Evolutionary conservation across 208 protist genomes (phyloP).

Genomic region (Leishmania aethiopica): DNA sequence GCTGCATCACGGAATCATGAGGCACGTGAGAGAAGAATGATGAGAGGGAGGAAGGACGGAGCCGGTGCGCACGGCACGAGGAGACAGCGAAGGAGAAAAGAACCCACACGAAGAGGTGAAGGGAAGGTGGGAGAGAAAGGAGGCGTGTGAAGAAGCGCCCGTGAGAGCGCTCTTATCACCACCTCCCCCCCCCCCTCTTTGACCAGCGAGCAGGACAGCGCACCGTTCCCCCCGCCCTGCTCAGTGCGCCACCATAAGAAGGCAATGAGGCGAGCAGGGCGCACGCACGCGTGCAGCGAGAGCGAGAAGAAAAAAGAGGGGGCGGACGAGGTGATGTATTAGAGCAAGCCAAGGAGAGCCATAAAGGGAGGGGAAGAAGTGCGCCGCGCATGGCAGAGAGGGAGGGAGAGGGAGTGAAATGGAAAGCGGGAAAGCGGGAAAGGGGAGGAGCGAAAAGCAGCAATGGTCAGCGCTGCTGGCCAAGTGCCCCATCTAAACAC

Average conservation of each 20-base stretch:
- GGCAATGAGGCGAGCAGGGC: background rate
- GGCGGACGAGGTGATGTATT: background rate
- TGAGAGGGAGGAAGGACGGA: background rate
- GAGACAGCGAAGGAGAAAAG: background rate
- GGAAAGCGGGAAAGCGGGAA: background rate
- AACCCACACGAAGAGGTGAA: background rate
- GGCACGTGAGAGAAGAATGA: background rate
- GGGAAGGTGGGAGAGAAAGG: background rate
- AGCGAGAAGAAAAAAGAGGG: background rate
- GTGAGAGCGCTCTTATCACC: background rate
- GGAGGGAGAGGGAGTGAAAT: background rate
- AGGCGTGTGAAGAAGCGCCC: background rate
- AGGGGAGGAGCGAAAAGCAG: background rate
- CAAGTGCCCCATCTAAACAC: background rate
- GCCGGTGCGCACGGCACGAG: background rate
- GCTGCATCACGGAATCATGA: slow-evolving; percentile 12
- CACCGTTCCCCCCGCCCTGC: background rate
- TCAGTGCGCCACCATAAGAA: background rate
- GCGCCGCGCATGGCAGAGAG: background rate
- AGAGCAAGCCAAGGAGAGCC: background rate
- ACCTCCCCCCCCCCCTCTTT: background rate
- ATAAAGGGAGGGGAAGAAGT: background rate
- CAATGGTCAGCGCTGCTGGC: background rate
- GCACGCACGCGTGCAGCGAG: background rate
- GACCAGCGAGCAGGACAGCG: background rate